Evolutionary conservation across 768 basidiomycete genomes (phyloP), one percentile per base, ranked within the genome.

Genomic region (Auricularia sp.): DNA sequence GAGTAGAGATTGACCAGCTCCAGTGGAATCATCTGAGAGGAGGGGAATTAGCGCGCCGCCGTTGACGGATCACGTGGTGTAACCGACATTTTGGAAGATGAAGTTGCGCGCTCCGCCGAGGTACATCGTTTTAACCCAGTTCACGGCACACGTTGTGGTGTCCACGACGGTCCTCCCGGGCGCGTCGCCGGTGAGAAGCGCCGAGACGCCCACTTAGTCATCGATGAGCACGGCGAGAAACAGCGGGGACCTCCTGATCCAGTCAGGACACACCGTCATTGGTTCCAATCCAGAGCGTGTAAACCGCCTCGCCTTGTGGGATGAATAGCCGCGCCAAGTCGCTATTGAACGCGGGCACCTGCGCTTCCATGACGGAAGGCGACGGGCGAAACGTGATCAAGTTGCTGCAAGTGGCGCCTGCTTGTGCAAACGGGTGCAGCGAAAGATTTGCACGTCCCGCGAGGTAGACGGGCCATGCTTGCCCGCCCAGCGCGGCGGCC

Each of bases 221-320:
- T 14, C 33, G 8, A 33, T 24, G 8, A 14, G 56, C 24, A 29
- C 24, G 8, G 18, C 56, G 13, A 8, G 33, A 51, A 18, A 51
- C 47, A 21, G 21, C 6, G 6, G 47, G 6, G 21, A 18, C 2
- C 39, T 8, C 54, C 11, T 18, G 36, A 64, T 35, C 33, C 35
- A 39, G 1, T 29, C 29, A 29, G 29, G 13, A 24, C 56, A 29
- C 64, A 45, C 59, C 77, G 69, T 88, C 87, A 64, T 77, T 67
- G 3, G 84, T 85, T 13, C 87, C 86, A 65, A 88, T 84, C 86
- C 87, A 89, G 6, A 88, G 75, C 1, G 83, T 83, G 71, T 84
- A 88, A 1, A 88, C 66, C 1, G 87, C 88, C 59, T 84, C 77
- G 2, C 76, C 21, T 71, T 39, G 82, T 70, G 18, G 67, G 69